Base-by-base conservation (phyloP, 202 grass and related monocot species). In the Schoenoplectus tabernaemontani region DNA sequence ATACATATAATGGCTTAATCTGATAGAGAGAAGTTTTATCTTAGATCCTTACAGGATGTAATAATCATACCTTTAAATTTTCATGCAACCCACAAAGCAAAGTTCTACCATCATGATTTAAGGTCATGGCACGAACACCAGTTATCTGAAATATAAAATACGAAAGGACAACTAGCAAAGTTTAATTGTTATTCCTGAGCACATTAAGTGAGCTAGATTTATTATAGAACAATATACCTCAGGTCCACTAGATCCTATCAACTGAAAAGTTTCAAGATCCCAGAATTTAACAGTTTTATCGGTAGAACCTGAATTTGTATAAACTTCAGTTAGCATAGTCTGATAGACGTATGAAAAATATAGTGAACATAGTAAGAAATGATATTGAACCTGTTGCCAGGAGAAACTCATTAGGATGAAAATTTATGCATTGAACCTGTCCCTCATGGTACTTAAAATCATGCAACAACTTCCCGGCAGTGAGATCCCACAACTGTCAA, bases 221-320 rank as follows among this genome's bases (percentile, higher is more conserved):
- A 65, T 64, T 60, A 44, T 33, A 62, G 17, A 88, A 30, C 76
- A 57, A 54, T 59, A 64, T 97, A 98, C 95, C 95, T 98, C 95
- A 80, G 89, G 86, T 80, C 89, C 95, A 75, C 89, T 83, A 82
- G 95, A 95, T 70, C 95, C 91, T 84, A 98, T 98, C 81, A 95
- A 85, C 78, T 98, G 91, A 83, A 98, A 98, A 22, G 95, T 92
- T 86, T 98, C 95, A 78, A 98, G 84, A 92, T 98, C 95, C 95
- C 95, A 98, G 60, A 95, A 98, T 83, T 98, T 98, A 69, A 98
- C 88, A 68, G 95, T 98, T 92, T 82, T 94, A 84, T 98, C 95
- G 65, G 91, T 84, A 75, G 95, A 98, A 84, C 95, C 91, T 95
- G 91, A 82, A 54, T 84, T 63, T 79, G 34, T 68, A 81, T 86